phyloP scores from a whole-genome alignment of 805 yeast genomes.

The Ogataea minuta region DNA sequence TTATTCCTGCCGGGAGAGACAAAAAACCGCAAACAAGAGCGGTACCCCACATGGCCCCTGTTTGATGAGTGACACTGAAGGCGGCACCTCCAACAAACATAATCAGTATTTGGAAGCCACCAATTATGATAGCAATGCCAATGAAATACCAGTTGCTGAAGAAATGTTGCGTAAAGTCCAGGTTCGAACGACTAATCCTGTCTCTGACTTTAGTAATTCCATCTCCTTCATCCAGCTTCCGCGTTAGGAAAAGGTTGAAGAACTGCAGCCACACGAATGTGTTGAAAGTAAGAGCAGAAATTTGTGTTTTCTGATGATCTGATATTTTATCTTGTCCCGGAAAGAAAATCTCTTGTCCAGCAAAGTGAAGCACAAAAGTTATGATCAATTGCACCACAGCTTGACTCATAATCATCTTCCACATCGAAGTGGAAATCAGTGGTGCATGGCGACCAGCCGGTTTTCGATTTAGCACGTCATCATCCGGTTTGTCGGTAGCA shows the following conservation, averaged over 20 bases:
- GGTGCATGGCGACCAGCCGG: constrained; percentile 83
- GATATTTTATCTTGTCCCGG: constrained; percentile 27
- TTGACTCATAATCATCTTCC: constrained; percentile 98
- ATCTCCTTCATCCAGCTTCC: constrained; percentile 87
- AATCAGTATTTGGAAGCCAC: constrained; percentile 79
- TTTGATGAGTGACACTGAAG: constrained; percentile 75
- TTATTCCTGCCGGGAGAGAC: constrained; percentile 75
- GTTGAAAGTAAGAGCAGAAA: constrained; percentile 87
- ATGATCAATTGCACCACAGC: constrained; percentile 72
- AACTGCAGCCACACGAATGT: constrained; percentile 98
- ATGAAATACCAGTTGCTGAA: constrained; percentile 82
- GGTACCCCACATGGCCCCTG: constrained; percentile 86
- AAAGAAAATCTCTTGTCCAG: constrained; percentile 62
- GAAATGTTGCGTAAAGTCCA: constrained; percentile 81
- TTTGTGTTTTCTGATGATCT: constrained; percentile 50
- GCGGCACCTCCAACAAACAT: constrained; percentile 99
- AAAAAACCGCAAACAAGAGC: constrained; percentile 78
- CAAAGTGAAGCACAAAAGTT: constrained; percentile 80
- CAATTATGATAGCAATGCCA: constrained; percentile 68
- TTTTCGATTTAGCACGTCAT: constrained; percentile 67
- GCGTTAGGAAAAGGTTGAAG: constrained; percentile 85
- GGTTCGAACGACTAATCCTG: constrained; percentile 59
- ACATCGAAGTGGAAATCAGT: constrained; percentile 86
- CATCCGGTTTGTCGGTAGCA: constrained; percentile 96
- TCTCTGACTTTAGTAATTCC: constrained; percentile 56